Percentiles rank a stretch among this genome's conserved stretches.
phyloP scores from a whole-genome alignment of 352 stramenopile species.

The Phytopythium mirpurense region DNA sequence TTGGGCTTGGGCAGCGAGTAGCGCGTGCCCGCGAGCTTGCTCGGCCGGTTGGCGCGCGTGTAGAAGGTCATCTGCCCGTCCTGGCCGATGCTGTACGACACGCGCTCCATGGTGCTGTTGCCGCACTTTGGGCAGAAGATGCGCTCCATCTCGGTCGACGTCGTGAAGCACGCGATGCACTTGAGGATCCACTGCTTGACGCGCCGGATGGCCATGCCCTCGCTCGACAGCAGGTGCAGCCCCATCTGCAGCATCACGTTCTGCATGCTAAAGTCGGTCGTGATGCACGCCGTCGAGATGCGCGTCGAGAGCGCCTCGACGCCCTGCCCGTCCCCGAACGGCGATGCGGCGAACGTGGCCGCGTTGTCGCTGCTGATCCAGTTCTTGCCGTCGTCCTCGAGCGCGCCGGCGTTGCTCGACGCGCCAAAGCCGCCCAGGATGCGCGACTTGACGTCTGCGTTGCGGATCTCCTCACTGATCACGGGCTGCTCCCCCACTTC shows the following conservation, averaged over 20 bases:
- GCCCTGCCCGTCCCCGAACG: slow-evolving; percentile 70
- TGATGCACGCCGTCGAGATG: slow-evolving; percentile 73
- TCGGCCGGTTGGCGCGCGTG: slow-evolving; percentile 70
- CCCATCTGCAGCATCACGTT: slow-evolving; percentile 90
- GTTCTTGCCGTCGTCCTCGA: slow-evolving; percentile 85
- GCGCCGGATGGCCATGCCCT: slow-evolving; percentile 84
- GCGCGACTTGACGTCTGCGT: slow-evolving; percentile 81
- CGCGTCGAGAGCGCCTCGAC: slow-evolving; percentile 51
- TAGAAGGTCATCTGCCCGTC: slow-evolving; percentile 89
- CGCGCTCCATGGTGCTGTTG: slow-evolving; percentile 92
- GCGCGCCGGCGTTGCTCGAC: slow-evolving; percentile 66
- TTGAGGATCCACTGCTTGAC: slow-evolving; percentile 96
- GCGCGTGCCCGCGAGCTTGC: slow-evolving; percentile 94
- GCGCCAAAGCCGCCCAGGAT: slow-evolving; percentile 82
- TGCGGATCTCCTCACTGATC: slow-evolving; percentile 50
- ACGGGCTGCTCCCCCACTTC: slow-evolving; percentile 29
- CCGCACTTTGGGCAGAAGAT: slow-evolving; percentile 98
- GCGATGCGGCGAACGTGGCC: slow-evolving; percentile 53
- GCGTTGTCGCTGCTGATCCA: slow-evolving; percentile 77
- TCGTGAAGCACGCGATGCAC: slow-evolving; percentile 97
- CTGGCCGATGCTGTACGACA: slow-evolving; percentile 93
- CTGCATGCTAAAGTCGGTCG: slow-evolving; percentile 88
- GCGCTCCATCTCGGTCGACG: slow-evolving; percentile 87
- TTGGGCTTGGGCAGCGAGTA: slow-evolving; percentile 97
- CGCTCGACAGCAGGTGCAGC: slow-evolving; percentile 66